These are phyloP conservation scores for Eugenia klotzschiana DNA, from an alignment of 441 rosid genomes.

Conservation along the genomic window DNA sequence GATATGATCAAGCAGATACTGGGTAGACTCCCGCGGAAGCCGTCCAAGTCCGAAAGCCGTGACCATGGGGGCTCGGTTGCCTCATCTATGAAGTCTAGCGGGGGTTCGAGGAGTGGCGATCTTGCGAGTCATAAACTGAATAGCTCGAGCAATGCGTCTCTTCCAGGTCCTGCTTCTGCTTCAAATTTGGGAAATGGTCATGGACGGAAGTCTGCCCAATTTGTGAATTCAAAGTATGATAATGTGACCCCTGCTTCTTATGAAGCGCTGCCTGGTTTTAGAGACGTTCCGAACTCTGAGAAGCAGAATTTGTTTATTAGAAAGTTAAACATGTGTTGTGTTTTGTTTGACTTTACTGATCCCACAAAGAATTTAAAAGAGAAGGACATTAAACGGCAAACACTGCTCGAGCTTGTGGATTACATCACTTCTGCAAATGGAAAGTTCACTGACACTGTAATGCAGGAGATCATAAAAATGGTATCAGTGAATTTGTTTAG, in stretches of 20 bases:
- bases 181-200: conserved; percentile 15
- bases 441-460: conserved; percentile 1
- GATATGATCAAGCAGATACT: conserved; percentile 72
- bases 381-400: conserved; percentile 11
- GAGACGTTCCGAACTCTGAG: conserved; percentile 2
- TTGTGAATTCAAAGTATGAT: conserved; percentile 14
- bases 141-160: conserved; percentile 9
- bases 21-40: conserved; percentile 68
- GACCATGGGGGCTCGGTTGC: conserved; percentile 31
- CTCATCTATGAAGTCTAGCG: conserved; percentile 11
- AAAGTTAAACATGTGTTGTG: conserved; percentile 6
- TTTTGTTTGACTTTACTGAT: conserved; percentile 7
- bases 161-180: background rate
- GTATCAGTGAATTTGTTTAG: conserved; percentile 6
- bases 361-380: conserved; percentile 3
- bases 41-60: conserved; percentile 36
- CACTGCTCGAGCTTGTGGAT: conserved; percentile 4
- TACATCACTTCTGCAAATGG: conserved; percentile 3
- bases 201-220: conserved; percentile 26
- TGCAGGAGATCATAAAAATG: conserved; percentile 5
- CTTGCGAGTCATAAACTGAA: conserved; percentile 15
- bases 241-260: conserved; percentile 13
- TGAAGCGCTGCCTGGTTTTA: conserved; percentile 9
- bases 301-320: conserved; percentile 4
- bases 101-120: conserved; percentile 17